A percentile compares a stretch with the other conserved stretches of the same genome.
Conservation (phyloP, 495 filamentous ascomycete species). For the Hypoxylon fuscum region DNA sequence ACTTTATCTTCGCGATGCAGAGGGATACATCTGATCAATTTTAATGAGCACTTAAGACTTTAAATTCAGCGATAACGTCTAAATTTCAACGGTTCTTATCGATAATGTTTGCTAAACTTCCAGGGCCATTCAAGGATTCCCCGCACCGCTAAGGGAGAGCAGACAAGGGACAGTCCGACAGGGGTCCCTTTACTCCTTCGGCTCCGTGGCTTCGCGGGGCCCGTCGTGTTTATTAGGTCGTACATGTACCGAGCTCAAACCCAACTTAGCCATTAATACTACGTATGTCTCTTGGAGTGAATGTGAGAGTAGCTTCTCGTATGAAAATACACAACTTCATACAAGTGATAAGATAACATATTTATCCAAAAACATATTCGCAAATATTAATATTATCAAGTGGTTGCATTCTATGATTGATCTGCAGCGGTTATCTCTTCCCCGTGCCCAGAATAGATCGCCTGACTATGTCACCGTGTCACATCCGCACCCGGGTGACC, state of each 20-base stretch:
- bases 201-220: background rate
- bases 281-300: background rate
- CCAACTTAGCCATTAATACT: no score
- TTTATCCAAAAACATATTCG: constrained; percentile 1
- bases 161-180: constrained; percentile 1
- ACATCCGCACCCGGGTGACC: constrained; percentile 30
- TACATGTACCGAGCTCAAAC: constrained; percentile 2
- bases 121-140: constrained; percentile 26
- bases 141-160: constrained; percentile 22
- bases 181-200: constrained; percentile 7
- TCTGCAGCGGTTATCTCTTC: constrained; percentile 14
- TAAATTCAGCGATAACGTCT: no score
- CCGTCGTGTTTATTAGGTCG: background rate
- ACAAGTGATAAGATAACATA: constrained; percentile 15
- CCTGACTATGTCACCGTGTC: constrained; percentile 35
- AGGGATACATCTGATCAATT: no score
- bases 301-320: background rate
- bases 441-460: constrained; percentile 34
- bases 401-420: constrained; percentile 24
- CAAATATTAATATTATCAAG: constrained; percentile 4
- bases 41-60: no score
- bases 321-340: background rate
- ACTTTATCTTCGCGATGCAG: background rate
- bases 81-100: no score
- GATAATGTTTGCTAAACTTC: background rate